Evolutionary conservation across 768 basidiomycete species (phyloP).

Genomic region (Rhizopogon roseolus): DNA sequence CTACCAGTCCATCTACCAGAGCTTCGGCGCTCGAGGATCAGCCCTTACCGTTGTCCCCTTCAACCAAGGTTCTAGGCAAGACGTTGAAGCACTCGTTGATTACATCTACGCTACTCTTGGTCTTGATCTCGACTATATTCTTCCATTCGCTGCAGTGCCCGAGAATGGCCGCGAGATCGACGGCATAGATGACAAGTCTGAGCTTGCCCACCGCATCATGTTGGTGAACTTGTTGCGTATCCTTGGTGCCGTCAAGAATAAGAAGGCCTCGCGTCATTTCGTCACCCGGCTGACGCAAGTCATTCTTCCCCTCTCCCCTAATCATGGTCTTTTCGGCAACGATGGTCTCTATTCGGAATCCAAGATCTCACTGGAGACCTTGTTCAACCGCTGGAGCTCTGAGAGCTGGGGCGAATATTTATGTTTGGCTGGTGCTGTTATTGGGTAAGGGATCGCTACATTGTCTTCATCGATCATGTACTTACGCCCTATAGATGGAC

Average conservation of each 20-base stretch:
- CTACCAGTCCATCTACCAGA: constrained; percentile 97
- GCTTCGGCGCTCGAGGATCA: constrained; percentile 92
- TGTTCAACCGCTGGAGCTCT: constrained; percentile 97
- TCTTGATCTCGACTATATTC: constrained; percentile 96
- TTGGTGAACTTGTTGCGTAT: constrained; percentile 94
- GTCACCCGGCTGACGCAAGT: constrained; percentile 98
- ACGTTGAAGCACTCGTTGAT: constrained; percentile 95
- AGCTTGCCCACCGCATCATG: constrained; percentile 98
- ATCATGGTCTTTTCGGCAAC: constrained; percentile 96
- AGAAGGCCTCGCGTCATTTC: constrained; percentile 95
- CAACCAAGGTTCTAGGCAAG: constrained; percentile 98
- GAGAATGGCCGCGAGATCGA: constrained; percentile 99
- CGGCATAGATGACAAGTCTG: constrained; percentile 93
- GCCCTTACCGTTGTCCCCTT: constrained; percentile 97
- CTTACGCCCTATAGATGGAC: constrained; percentile 66
- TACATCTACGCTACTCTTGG: constrained; percentile 96
- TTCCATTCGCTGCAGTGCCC: constrained; percentile 97
- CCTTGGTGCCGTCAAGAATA: constrained; percentile 94
- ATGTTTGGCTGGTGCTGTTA: constrained; percentile 96
- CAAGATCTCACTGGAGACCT: constrained; percentile 95
- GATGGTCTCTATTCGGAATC: constrained; percentile 98
- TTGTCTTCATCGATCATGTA: constrained; percentile 5
- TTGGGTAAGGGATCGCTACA: constrained; percentile 58
- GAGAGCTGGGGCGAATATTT: constrained; percentile 99
- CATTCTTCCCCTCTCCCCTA: constrained; percentile 94